Base-by-base conservation (phyloP, 352 stramenopile species). In the Globisporangium parvum region DNA sequence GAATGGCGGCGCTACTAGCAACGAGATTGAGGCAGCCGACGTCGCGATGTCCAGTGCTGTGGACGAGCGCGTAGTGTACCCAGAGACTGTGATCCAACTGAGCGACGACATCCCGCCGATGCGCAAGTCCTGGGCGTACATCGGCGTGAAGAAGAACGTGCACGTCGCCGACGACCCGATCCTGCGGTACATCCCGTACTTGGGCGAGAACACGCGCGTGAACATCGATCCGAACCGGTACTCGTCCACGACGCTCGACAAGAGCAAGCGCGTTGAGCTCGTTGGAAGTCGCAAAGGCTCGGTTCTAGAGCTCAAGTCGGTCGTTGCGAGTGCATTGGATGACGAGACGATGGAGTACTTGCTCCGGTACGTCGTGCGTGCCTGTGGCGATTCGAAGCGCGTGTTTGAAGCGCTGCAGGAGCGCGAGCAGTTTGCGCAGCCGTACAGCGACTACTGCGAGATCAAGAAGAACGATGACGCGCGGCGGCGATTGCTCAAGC, bases 131-230 rank as follows among this genome's bases (percentile, higher is more conserved):
- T 85, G 79, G 49, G 69, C 80, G n/a, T 85, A 78, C 64, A 77
- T 89, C 46, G 75, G 78, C 8, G 64, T 96, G 12, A 77, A 77
- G 26, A 90, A 79, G 23, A 91, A 88, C 47, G 67, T 82, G 33
- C 77, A 74, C 42, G 77, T 87, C 1, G 82, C 92, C 14, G 88
- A 96, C 63, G 82, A 96, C 51, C 71, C 79, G 5, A 75, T 93
- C 35, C 65, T 98, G 51, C 75, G 82, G 14, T 92, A 94, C 54
- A 74, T 96, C 10, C 91, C 91, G 3, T 96, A 96, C 62, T 79
- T 97, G 59, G 88, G 88, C 18, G 88, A 97, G 18, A 67, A 77
- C 23, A 62, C 67, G 5, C 63, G 56, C 3, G 55, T 90, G 54
- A 64, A 70, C 8, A 78, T 90, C 47, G 75, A 88, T 44, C 82